Evolutionary conservation across 2,329 filamentous ascomycete genomes (phyloP).

Genomic region (Alternaria rosae): DNA sequence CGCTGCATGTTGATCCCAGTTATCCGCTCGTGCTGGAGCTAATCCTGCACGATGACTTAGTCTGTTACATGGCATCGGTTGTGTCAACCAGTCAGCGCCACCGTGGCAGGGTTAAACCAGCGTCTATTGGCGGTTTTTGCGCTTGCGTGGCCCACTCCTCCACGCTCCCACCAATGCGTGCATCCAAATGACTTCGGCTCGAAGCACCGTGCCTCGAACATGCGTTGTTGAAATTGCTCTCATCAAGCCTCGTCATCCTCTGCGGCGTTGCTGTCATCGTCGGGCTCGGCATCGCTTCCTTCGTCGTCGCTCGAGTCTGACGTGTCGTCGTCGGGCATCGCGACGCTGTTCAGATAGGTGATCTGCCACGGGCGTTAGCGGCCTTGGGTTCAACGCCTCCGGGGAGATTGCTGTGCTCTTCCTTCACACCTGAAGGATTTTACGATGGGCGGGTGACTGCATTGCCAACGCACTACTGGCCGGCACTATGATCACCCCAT

Average conservation of each 20-base stretch:
- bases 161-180: conserved; percentile 13
- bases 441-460: conserved; percentile 35
- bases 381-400: conserved; percentile 5
- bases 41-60: conserved; percentile 21
- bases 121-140: conserved; percentile 37
- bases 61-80: conserved; percentile 24
- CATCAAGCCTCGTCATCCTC: conserved; percentile 22
- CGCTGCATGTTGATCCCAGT: conserved; percentile 19
- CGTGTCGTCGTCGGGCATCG: conserved; percentile 56
- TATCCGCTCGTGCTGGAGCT: not conserved
- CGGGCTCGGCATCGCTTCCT: conserved; percentile 29
- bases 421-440: conserved; percentile 1
- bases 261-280: conserved; percentile 14
- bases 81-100: conserved; percentile 24
- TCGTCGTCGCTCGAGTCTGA: conserved; percentile 41
- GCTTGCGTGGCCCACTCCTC: conserved; percentile 25
- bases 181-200: conserved; percentile 9
- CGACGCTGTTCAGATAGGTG: conserved; percentile 59
- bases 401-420: not conserved
- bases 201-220: conserved; percentile 27
- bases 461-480: conserved; percentile 43
- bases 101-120: conserved; percentile 21
- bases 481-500: conserved; percentile 21
- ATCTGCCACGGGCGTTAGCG: conserved; percentile 51
- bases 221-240: conserved; percentile 18